Evolutionary conservation across 331 rosid genomes (phyloP).

Genomic region (Malus hybrid): DNA sequence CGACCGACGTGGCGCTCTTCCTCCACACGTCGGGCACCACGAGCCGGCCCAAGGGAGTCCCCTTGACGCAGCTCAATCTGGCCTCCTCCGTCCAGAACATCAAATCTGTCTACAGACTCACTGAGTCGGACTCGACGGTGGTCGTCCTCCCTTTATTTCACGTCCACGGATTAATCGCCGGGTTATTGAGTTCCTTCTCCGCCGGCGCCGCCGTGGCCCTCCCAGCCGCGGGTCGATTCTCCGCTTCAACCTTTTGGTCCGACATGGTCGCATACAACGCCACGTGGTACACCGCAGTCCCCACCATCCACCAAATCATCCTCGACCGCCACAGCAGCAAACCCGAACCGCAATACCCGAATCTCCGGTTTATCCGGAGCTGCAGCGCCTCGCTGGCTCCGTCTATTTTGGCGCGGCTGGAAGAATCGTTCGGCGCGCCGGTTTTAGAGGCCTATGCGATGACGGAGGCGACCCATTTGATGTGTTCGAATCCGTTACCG

Average conservation of each 20-base stretch:
- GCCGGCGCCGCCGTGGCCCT: constrained; percentile 35
- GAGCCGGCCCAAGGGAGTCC: constrained; percentile 50
- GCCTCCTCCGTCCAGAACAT: constrained; percentile 40
- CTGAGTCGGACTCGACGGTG: constrained; percentile 39
- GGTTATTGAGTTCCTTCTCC: constrained; percentile 24
- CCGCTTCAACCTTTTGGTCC: constrained; percentile 43
- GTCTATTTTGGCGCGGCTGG: constrained; percentile 28
- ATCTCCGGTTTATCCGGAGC: constrained; percentile 40
- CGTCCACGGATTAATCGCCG: constrained; percentile 46
- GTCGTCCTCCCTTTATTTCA: constrained; percentile 45
- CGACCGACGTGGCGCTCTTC: constrained; percentile 42
- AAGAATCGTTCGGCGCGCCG: constrained; percentile 36
- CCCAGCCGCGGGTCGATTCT: constrained; percentile 39
- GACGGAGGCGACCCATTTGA: constrained; percentile 45
- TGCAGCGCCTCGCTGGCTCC: constrained; percentile 50
- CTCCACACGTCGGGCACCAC: constrained; percentile 56
- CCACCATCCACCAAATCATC: constrained; percentile 47
- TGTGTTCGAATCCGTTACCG: constrained; percentile 45
- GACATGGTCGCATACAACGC: constrained; percentile 33
- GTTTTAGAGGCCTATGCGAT: constrained; percentile 46
- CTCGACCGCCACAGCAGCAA: constrained; percentile 40
- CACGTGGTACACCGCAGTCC: constrained; percentile 54
- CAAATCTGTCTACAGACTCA: constrained; percentile 33
- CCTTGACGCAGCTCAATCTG: constrained; percentile 38
- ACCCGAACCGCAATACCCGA: constrained; percentile 29